These are phyloP conservation scores for Raddia guianensis DNA, from an alignment of 176 grass and related monocot species.

Conservation along the genomic window DNA sequence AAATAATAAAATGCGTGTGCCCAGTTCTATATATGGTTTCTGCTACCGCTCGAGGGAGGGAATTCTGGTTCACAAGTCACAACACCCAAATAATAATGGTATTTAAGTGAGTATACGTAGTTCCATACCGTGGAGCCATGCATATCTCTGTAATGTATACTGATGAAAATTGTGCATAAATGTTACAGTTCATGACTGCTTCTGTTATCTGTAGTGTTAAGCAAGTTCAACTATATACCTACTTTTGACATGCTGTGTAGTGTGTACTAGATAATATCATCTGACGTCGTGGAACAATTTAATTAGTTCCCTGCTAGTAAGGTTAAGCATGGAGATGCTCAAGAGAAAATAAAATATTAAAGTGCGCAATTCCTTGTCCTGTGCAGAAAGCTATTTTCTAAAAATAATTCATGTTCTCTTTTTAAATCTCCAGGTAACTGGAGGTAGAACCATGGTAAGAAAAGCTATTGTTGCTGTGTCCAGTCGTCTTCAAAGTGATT, in stretches of 20 bases:
- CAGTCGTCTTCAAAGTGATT: conserved; percentile 49
- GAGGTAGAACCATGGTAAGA: conserved; percentile 37
- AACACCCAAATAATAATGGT: neutral
- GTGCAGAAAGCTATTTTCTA: neutral
- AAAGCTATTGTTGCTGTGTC: conserved; percentile 50
- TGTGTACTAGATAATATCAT: neutral
- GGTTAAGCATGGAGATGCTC: neutral
- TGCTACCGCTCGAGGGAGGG: too few species aligned
- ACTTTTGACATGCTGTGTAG: neutral
- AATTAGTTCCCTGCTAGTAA: neutral
- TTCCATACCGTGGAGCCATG: conserved; percentile 7
- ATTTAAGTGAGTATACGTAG: conserved; percentile 3
- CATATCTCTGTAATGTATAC: neutral
- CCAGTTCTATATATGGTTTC: neutral
- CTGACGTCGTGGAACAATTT: neutral
- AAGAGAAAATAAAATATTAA: neutral
- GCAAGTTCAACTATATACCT: neutral
- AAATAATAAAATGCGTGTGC: neutral
- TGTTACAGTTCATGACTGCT: neutral
- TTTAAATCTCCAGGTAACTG: conserved; percentile 45
- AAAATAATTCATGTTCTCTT: neutral
- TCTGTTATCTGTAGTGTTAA: neutral
- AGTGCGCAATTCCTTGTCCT: neutral
- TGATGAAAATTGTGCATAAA: neutral
- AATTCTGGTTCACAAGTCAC: neutral